A percentile compares a stretch with the other conserved stretches of the same genome.
Evolutionary conservation across 2,329 filamentous ascomycete genomes (phyloP).

Genomic region (Colletotrichum sp.): DNA sequence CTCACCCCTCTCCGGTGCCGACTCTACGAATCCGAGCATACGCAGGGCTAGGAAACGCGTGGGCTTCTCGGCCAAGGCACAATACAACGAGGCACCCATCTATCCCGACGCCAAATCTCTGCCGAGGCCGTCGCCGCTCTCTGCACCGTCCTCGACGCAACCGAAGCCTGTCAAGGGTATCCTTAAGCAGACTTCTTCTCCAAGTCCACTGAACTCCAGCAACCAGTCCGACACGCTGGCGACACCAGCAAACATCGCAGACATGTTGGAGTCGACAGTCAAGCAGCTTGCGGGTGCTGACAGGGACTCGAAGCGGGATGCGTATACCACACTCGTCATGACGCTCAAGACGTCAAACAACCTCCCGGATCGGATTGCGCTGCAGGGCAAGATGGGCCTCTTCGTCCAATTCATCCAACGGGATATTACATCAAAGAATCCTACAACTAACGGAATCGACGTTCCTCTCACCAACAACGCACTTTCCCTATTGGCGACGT

Average conservation of each 20-base stretch:
- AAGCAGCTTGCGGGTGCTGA: constrained; percentile 81
- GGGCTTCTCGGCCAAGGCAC: constrained; percentile 61
- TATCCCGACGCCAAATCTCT: constrained; percentile 43
- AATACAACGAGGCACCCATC: constrained; percentile 59
- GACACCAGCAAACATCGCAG: constrained; percentile 64
- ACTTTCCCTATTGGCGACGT: constrained; percentile 76
- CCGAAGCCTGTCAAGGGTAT: constrained; percentile 69
- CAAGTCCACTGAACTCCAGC: constrained; percentile 47
- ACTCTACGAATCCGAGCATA: constrained; percentile 47
- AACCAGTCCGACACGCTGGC: constrained; percentile 39
- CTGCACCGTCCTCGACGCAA: constrained; percentile 42
- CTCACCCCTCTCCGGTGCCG: constrained; percentile 47
- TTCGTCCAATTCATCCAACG: constrained; percentile 84
- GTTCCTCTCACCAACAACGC: constrained; percentile 78
- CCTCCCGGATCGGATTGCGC: constrained; percentile 74
- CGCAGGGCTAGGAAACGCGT: constrained; percentile 57
- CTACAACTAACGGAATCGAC: constrained; percentile 60
- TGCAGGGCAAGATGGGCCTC: constrained; percentile 77
- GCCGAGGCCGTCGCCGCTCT: constrained; percentile 43
- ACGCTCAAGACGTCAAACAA: constrained; percentile 83
- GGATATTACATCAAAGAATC: constrained; percentile 71
- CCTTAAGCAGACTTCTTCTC: constrained; percentile 71
- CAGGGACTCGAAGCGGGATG: constrained; percentile 77
- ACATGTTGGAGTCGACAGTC: constrained; percentile 85
- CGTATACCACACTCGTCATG: constrained; percentile 80